Base-by-base conservation (phyloP, 2,329 filamentous ascomycete species). In the Pseudocercospora macadamiae region DNA sequence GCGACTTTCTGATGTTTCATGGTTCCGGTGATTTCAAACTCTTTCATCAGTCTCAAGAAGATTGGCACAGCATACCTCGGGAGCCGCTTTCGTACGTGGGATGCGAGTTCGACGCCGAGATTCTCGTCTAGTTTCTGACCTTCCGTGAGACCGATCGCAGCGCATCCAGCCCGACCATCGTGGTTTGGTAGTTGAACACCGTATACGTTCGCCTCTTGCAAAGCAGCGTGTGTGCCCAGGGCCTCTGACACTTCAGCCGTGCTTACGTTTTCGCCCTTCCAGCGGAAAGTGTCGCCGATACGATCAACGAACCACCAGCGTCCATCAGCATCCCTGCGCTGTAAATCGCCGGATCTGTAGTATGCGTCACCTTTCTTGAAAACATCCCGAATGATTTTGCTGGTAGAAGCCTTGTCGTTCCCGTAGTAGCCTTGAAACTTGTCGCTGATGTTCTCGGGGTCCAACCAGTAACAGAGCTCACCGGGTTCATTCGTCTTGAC, bases 1-100 rank as follows among this genome's bases (percentile, higher is more conserved):
- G 79, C 75, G 63, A 89, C 85, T 75, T 96, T 96, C 76, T 93
- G 89, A 77, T 96, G 90, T 80, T 96, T 96, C 69, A 91, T 89
- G 48, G 91, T 96, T 0, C 91, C 91, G 3, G 92, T 96, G 1
- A 85, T 81, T 68, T 89, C 85, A 64, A 85, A 74, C 45, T 82
- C 75, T 23, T 76, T 79, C 6, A 87, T 82, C 4, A 92, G 75
- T 10, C 92, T 82, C 48, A 96, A 72, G 75, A 96, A 96, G 0
- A 95, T 67, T 0, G 92, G 92, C 3, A 87, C 82, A 0, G 91
- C 91, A 68, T 89, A 96, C 49, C 81, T 82, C 0, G 92, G 91
- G 23, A 96, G 77, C 5, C 77, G 77, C 5, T 74, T 73, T 12
- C 77, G 70, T 0, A 83, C 83, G 67, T 91, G 86, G 0, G 75